A percentile compares a stretch with the other conserved stretches of the same genome.
Conservation (phyloP, 2,329 filamentous ascomycete genomes). For the Aaosphaeria arxii region DNA sequence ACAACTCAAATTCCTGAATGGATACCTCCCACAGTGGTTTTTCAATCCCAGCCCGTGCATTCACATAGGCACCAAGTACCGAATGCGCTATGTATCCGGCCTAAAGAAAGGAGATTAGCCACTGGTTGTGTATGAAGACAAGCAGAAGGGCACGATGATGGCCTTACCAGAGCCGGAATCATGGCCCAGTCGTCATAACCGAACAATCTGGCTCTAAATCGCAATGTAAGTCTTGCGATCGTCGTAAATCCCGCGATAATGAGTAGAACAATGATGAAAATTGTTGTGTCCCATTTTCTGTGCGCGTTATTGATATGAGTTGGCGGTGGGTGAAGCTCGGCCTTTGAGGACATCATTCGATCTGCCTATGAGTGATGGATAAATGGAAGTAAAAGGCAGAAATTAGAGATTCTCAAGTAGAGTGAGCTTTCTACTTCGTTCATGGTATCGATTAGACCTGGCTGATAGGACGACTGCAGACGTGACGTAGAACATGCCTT, state of each 20-base stretch:
- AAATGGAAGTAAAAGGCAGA: too few relatives aligned
- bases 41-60: constrained; percentile 15
- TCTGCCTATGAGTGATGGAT: too few relatives aligned
- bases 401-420: too few relatives aligned
- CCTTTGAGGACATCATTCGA: too few relatives aligned
- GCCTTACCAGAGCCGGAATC: not conserved
- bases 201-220: not conserved
- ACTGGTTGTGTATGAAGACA: not conserved
- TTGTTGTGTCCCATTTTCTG: not conserved
- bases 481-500: too few relatives aligned
- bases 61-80: not conserved
- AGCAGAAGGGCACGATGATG: not conserved
- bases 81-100: not conserved
- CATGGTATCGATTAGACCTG: too few relatives aligned
- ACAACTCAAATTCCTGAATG: constrained; percentile 14
- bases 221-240: not conserved
- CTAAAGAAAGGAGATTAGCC: not conserved
- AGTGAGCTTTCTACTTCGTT: too few relatives aligned
- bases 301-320: not conserved
- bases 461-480: too few relatives aligned
- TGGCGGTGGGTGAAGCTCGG: not conserved
- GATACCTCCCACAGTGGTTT: constrained; percentile 25
- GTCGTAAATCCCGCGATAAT: not conserved
- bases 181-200: not conserved
- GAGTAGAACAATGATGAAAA: not conserved